phyloP scores from a whole-genome alignment of 352 stramenopile species.

The Phytophthora pseudosyringae region DNA sequence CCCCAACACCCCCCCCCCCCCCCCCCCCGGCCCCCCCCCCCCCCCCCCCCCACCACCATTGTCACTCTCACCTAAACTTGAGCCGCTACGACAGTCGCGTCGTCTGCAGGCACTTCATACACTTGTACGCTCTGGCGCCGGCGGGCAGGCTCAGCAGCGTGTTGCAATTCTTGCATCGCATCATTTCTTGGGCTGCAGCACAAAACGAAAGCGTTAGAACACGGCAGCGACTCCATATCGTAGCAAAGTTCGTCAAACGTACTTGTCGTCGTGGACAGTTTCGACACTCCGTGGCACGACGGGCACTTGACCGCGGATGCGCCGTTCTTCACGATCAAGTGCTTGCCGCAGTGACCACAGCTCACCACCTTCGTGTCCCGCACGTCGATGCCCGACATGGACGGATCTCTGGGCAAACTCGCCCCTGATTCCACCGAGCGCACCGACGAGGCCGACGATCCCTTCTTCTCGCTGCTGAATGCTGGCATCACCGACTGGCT shows the following conservation, averaged over 20 bases:
- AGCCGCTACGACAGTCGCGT: slow-evolving; percentile 70
- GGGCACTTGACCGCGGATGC: slow-evolving; percentile 85
- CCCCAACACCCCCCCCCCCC: no score
- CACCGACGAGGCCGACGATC: slow-evolving; percentile 34
- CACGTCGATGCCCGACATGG: slow-evolving; percentile 58
- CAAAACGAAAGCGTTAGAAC: slow-evolving; percentile 29
- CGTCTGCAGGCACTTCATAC: slow-evolving; percentile 89
- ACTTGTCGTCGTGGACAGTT: slow-evolving; percentile 86
- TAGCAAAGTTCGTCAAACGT: slow-evolving; percentile 34
- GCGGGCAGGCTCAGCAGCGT: slow-evolving; percentile 82
- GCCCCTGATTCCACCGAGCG: slow-evolving; percentile 43
- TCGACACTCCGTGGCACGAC: slow-evolving; percentile 80
- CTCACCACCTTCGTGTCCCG: slow-evolving; percentile 87
- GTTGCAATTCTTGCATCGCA: slow-evolving; percentile 89
- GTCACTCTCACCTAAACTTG: slow-evolving; percentile 23
- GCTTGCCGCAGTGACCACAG: slow-evolving; percentile 85
- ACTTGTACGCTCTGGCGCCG: slow-evolving; percentile 88
- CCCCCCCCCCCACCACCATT: slow-evolving; percentile 7
- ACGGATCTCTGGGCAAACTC: slow-evolving; percentile 37
- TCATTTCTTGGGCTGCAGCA: slow-evolving; percentile 80
- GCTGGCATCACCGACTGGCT: slow-evolving; percentile 32
- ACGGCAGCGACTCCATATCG: neutral
- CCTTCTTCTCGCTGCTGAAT: slow-evolving; percentile 37
- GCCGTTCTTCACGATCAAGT: slow-evolving; percentile 82
- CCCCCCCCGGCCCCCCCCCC: no score